These are phyloP conservation scores for Exophiala sp. DNA, from an alignment of 2,329 filamentous ascomycete species.

Conservation along the genomic window DNA sequence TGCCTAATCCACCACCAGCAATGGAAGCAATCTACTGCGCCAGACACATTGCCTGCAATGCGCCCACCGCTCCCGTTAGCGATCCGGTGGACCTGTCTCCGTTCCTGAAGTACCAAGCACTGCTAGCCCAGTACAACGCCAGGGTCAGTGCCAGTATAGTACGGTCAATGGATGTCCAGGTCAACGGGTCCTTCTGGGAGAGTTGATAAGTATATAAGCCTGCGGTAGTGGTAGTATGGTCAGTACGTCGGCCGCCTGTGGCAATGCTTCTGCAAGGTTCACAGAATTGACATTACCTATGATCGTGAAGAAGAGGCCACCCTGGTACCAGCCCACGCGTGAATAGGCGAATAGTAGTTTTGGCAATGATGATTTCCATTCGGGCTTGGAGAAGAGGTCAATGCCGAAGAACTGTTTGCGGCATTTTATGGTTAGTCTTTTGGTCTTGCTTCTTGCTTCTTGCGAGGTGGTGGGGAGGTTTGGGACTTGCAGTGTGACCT, in stretches of 20 bases:
- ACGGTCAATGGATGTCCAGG: constrained; percentile 19
- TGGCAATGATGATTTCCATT: constrained; percentile 11
- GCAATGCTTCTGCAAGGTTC: background rate
- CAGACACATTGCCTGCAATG: constrained; percentile 25
- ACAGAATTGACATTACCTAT: background rate
- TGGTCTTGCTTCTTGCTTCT: background rate
- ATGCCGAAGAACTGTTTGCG: constrained; percentile 10
- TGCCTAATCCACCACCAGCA: no score
- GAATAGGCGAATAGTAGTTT: constrained; percentile 15
- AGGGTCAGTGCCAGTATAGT: constrained; percentile 25
- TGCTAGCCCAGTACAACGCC: constrained; percentile 28
- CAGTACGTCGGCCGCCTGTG: background rate
- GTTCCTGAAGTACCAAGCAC: constrained; percentile 29
- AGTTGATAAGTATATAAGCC: constrained; percentile 18
- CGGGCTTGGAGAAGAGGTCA: constrained; percentile 11
- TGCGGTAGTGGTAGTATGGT: background rate
- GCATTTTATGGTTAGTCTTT: background rate
- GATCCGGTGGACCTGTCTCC: constrained; percentile 25
- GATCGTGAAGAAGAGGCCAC: constrained; percentile 16
- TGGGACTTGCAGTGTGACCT: constrained; percentile 12
- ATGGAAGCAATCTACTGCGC: background rate
- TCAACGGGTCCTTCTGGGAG: constrained; percentile 7
- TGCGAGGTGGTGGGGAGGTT: background rate
- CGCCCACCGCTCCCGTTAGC: constrained; percentile 23
- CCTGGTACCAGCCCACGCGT: constrained; percentile 19